Percentiles rank a stretch among this genome's conserved stretches.
Conservation (phyloP, 2,329 filamentous ascomycete species). For the Arthrobotrys megalospora region DNA sequence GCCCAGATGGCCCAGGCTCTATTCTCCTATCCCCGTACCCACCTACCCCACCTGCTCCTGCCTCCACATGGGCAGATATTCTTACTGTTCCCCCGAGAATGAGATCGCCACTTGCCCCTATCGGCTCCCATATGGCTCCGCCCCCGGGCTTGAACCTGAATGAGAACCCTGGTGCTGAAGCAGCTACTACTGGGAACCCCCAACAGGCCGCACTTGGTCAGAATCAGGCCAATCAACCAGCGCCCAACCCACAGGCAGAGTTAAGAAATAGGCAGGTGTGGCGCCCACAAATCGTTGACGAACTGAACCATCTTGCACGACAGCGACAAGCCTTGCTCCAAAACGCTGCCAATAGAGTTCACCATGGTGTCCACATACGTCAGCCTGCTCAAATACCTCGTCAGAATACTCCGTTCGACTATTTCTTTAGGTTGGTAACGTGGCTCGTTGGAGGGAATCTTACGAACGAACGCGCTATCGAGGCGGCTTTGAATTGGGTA, state of each 20-base stretch:
- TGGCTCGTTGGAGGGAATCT: conserved; percentile 17
- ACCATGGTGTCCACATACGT: too few relatives aligned
- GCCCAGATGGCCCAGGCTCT: conserved; percentile 34
- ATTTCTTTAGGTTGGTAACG: conserved; percentile 10
- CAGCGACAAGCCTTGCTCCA: too few relatives aligned
- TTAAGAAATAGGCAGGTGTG: too few relatives aligned
- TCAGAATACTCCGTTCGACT: not conserved
- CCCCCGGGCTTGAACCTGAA: conserved; percentile 37
- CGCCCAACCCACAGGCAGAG: too few relatives aligned
- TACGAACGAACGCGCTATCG: conserved; percentile 13
- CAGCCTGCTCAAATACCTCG: too few relatives aligned
- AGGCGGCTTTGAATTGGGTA: conserved; percentile 34
- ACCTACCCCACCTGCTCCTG: not conserved
- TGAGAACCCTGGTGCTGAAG: not conserved
- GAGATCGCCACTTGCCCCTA: conserved; percentile 35
- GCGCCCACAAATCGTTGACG: too few relatives aligned
- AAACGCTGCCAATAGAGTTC: too few relatives aligned
- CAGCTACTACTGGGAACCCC: not conserved
- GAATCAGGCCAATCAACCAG: too few relatives aligned
- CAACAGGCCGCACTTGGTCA: too few relatives aligned
- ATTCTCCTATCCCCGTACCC: conserved; percentile 38
- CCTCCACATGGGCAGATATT: not conserved
- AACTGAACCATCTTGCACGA: too few relatives aligned
- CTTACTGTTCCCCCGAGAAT: conserved; percentile 26
- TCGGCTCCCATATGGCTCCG: conserved; percentile 39